Base-by-base conservation (phyloP, 257 asterid genomes). In the Eustoma russellianum region DNA sequence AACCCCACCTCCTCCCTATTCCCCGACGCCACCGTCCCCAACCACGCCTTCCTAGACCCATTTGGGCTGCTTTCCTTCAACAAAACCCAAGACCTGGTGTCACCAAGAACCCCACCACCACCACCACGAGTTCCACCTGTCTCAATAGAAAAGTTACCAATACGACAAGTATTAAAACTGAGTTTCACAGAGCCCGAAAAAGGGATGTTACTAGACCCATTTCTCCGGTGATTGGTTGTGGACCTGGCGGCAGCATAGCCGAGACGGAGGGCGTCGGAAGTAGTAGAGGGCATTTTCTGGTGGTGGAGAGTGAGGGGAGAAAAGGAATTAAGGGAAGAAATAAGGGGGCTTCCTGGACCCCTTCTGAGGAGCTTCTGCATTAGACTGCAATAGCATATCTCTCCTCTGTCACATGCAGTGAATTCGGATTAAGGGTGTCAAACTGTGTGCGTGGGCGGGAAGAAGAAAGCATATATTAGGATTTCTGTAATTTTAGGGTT, bases 81-180 rank as follows among this genome's bases (percentile, higher is more conserved):
- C 51, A 70, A 83, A 66, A 62, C 75, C 95, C 83, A 78, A 17
- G 82, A 82, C 75, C 85, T 82, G 19, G 38, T 63, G 7, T 70
- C 65, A 46, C 52, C 34, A 16, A 40, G 57, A 16, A 18, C 50
- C 43, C 55, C 52, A 16, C 44, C 50, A 38, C 55, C 52, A 51
- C 13, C 57, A n/a, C n/a, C n/a, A 13, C 56, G 28, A 44, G 6
- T 24, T 2, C 41, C 15, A 15, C 56, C 17, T 43, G 14, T 59
- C 4, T 15, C 72, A 53, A 67, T 41, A 15, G 78, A 67, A 67
- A 76, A 77, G 17, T 64, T 50, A 55, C 81, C 76, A 53, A 77
- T 68, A 15, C 67, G 78, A 61, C 59, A 70, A 33, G 62, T 59
- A 52, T 33, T 55, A 47, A 44, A 62, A 40, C 48, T 9, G 55